Base-by-base conservation (phyloP, 129 eudicot species). In the Apium graveolens region DNA sequence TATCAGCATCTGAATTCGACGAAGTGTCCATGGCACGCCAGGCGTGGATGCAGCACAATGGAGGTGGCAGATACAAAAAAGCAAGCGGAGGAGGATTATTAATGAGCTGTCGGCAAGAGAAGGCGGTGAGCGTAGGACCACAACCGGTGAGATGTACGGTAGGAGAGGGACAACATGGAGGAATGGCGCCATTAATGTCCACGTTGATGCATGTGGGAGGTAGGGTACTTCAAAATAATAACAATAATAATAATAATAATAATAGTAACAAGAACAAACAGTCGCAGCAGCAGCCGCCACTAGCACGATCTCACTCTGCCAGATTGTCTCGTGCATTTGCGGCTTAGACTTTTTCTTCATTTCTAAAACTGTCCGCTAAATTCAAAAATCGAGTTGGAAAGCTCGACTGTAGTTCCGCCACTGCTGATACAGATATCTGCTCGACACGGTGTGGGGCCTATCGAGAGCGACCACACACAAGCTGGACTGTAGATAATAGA, bases 81-180 rank as follows among this genome's bases (percentile, higher is more conserved):
- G 77, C 74, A 44, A 73, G 74, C 16, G 78, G 72, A 27, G 81
- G 79, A 70, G 78, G 73, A 2, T 75, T 83, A 65, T 13, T 80
- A 84, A 77, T 84, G 84, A 80, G 86, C 55, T 87, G 90, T 46
- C 74, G 88, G 76, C 84, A 82, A 44, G 90, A 84, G 44, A 84
- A 87, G 81, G 86, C 90, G 77, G 90, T 87, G 78, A 87, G 79
- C 12, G 88, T 87, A 72, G 90, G 90, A 14, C 90, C 88, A 18
- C 82, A 53, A 35, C 88, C 86, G 73, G 83, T 82, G 80, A 84
- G 76, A 49, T 83, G 65, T 34, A 32, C 62, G 14, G 77, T 1
- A 74, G 77, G 34, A 35, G 83, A 17, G 79, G 87, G 72, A n/a
- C 78, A 70, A 38, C 73, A 44, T 24, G 55, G 76, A 24, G 81